Percentiles rank a stretch among this genome's conserved stretches.
phyloP scores from a whole-genome alignment of 306 rosid species.

The Acacia acuminata region DNA sequence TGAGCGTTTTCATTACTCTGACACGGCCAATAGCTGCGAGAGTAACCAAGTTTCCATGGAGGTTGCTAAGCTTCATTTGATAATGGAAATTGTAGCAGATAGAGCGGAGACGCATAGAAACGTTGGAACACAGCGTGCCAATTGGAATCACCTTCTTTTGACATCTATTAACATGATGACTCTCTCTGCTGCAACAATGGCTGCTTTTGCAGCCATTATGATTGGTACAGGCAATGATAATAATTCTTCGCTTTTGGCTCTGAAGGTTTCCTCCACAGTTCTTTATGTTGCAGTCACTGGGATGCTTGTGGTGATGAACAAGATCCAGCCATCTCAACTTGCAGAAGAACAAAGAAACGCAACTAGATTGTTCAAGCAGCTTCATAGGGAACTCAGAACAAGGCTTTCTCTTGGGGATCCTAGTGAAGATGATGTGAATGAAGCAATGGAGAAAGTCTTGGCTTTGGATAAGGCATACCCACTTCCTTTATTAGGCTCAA shows the following conservation, averaged over 20 bases:
- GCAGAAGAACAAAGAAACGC: slow-evolving; percentile 76
- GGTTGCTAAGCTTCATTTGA: slow-evolving; percentile 48
- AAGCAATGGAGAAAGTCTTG: slow-evolving; percentile 68
- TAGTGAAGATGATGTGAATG: slow-evolving; percentile 34
- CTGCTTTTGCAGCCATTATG: slow-evolving; percentile 51
- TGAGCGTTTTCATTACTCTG: slow-evolving; percentile 15
- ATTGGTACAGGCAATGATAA: neutral
- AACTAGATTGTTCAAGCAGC: slow-evolving; percentile 73
- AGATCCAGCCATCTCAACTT: slow-evolving; percentile 84
- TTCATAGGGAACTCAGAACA: slow-evolving; percentile 51
- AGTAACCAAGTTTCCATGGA: slow-evolving; percentile 9
- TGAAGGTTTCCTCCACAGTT: slow-evolving; percentile 63
- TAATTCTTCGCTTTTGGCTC: slow-evolving; percentile 46
- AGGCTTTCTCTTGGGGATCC: slow-evolving; percentile 36
- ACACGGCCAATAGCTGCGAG: neutral
- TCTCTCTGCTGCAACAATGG: slow-evolving; percentile 74
- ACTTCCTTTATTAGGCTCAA: slow-evolving; percentile 73
- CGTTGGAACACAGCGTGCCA: slow-evolving; percentile 74
- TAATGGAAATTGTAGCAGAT: slow-evolving; percentile 65
- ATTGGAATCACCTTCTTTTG: slow-evolving; percentile 69
- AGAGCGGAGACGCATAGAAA: slow-evolving; percentile 81
- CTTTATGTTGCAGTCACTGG: slow-evolving; percentile 69
- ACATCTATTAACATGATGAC: slow-evolving; percentile 62
- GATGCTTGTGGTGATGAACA: slow-evolving; percentile 63
- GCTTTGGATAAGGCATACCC: slow-evolving; percentile 85